A percentile compares a stretch with the other conserved stretches of the same genome.
phyloP scores from a whole-genome alignment of 345 rosid genomes.

The Pseudoturritis turrita region DNA sequence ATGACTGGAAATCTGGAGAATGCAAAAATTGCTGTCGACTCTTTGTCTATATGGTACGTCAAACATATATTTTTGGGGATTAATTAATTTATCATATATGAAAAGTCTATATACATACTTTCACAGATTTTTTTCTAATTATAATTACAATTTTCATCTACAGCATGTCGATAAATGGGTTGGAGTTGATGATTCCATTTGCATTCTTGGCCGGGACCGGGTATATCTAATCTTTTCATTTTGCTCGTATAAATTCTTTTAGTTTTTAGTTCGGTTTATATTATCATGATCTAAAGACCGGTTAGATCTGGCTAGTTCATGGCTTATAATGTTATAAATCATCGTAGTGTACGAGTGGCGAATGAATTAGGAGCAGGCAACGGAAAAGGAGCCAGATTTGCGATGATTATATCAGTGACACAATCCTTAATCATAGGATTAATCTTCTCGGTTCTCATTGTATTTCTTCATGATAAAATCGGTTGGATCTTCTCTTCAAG shows the following conservation, averaged over 20 bases:
- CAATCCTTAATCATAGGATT: not conserved
- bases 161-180: slow-evolving; percentile 76
- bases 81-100: not conserved
- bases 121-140: not conserved
- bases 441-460: not conserved
- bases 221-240: slow-evolving; percentile 12
- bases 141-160: not conserved
- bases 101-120: not conserved
- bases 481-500: slow-evolving; percentile 9
- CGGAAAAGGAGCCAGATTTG: not conserved
- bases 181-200: slow-evolving; percentile 84
- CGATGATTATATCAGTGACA: slow-evolving; percentile 6
- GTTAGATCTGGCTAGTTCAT: not conserved
- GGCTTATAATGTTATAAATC: not conserved
- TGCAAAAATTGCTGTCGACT: slow-evolving; percentile 70
- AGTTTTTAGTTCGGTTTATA: not conserved
- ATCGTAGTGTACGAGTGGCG: slow-evolving; percentile 63
- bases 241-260: not conserved
- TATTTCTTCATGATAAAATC: slow-evolving; percentile 26
- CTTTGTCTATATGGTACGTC: slow-evolving; percentile 28
- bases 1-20: slow-evolving; percentile 73
- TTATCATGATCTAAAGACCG: not conserved
- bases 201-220: slow-evolving; percentile 77
- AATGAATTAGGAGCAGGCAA: slow-evolving; percentile 13
- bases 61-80: slow-evolving; percentile 12